Conservation (phyloP, 306 rosid species). For the Canavalia ensiformis region DNA sequence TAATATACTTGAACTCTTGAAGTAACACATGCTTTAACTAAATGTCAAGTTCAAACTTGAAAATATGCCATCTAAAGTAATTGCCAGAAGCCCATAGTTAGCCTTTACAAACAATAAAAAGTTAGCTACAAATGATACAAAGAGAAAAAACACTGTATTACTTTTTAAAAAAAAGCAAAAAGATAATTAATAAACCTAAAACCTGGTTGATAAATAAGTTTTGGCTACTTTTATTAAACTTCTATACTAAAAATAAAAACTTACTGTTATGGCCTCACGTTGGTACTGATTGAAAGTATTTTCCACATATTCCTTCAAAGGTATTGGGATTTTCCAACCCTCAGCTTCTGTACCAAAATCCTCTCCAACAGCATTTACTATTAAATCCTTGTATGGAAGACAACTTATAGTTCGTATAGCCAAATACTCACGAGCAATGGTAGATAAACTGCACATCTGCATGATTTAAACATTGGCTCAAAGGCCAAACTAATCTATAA, state of each 20-base stretch:
- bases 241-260: slow-evolving; percentile 25
- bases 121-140: slow-evolving; percentile 1
- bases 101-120: slow-evolving; percentile 32
- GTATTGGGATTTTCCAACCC: slow-evolving; percentile 81
- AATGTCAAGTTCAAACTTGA: slow-evolving; percentile 35
- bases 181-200: slow-evolving; percentile 4
- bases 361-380: slow-evolving; percentile 67
- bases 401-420: slow-evolving; percentile 70
- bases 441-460: slow-evolving; percentile 94
- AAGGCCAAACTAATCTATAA: slow-evolving; percentile 36
- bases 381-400: slow-evolving; percentile 88
- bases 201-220: slow-evolving; percentile 25
- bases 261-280: slow-evolving; percentile 84
- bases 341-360: slow-evolving; percentile 57
- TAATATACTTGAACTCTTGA: not conserved
- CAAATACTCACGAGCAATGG: slow-evolving; percentile 84
- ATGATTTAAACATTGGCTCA: slow-evolving; percentile 40
- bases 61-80: slow-evolving; percentile 18
- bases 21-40: slow-evolving; percentile 22
- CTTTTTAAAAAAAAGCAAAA: not conserved
- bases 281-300: slow-evolving; percentile 80
- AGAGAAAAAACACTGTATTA: not conserved
- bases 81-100: slow-evolving; percentile 5
- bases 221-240: not conserved
- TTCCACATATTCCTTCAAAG: slow-evolving; percentile 72